Conservation (phyloP, 2,329 filamentous ascomycete species). For the Cladosporium sp. region DNA sequence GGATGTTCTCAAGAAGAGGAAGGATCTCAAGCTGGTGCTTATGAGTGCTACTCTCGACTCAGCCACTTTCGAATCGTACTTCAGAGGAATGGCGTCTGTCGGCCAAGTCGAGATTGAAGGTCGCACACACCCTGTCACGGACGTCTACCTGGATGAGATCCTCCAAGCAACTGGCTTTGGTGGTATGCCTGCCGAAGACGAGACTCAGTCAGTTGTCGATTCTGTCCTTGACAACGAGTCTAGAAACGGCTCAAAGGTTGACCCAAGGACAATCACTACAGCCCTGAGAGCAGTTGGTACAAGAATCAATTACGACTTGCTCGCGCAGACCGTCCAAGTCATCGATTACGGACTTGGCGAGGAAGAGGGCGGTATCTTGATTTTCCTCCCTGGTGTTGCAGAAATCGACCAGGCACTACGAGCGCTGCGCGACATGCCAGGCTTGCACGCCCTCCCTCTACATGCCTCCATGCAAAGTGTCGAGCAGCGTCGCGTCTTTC, state of each 20-base stretch:
- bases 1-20: slow-evolving; percentile 73
- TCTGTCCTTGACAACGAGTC: slow-evolving; percentile 37
- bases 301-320: slow-evolving; percentile 88
- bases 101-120: slow-evolving; percentile 85
- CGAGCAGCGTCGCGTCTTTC: slow-evolving; percentile 87
- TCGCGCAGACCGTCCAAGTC: slow-evolving; percentile 74
- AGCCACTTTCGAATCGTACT: slow-evolving; percentile 80
- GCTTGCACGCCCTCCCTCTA: slow-evolving; percentile 78
- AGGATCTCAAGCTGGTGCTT: slow-evolving; percentile 83
- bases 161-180: slow-evolving; percentile 75
- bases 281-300: slow-evolving; percentile 58
- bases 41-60: slow-evolving; percentile 98
- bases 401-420: slow-evolving; percentile 85
- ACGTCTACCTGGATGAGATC: slow-evolving; percentile 88
- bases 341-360: slow-evolving; percentile 77
- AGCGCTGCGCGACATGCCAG: slow-evolving; percentile 64
- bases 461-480: slow-evolving; percentile 88
- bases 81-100: slow-evolving; percentile 59
- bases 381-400: slow-evolving; percentile 88
- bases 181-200: slow-evolving; percentile 46
- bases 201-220: slow-evolving; percentile 42
- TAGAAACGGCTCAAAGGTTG: slow-evolving; percentile 29
- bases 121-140: slow-evolving; percentile 84
- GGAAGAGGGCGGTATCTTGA: slow-evolving; percentile 83
- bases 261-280: slow-evolving; percentile 39